phyloP scores from a whole-genome alignment of 305 asterid species.

The Fraxinus ornus region DNA sequence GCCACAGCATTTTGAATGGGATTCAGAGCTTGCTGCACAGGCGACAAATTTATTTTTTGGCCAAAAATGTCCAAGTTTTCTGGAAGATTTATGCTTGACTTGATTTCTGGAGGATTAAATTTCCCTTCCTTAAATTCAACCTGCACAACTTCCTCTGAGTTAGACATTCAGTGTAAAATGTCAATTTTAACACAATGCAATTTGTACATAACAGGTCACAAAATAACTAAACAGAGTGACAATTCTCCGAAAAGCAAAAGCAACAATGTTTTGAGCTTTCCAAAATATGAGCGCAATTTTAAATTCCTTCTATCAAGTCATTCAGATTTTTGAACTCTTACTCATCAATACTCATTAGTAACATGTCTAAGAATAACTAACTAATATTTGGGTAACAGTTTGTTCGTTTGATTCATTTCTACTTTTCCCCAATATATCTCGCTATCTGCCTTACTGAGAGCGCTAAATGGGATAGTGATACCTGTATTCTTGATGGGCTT shows the following conservation, averaged over 20 bases:
- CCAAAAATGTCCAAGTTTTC: slow-evolving; percentile 65
- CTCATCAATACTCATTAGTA: neutral
- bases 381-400: neutral
- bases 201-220: neutral
- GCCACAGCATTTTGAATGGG: slow-evolving; percentile 69
- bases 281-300: neutral
- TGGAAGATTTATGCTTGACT: slow-evolving; percentile 79
- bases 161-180: neutral
- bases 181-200: neutral
- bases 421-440: neutral
- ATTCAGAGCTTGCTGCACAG: slow-evolving; percentile 60
- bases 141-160: slow-evolving; percentile 32
- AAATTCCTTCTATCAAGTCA: neutral
- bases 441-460: neutral
- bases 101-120: slow-evolving; percentile 82
- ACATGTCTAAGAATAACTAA: neutral
- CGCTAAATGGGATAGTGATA: slow-evolving; percentile 12
- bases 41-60: slow-evolving; percentile 66
- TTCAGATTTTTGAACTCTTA: neutral
- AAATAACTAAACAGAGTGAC: neutral
- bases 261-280: neutral
- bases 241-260: neutral
- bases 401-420: neutral
- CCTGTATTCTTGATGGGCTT: slow-evolving; percentile 90
- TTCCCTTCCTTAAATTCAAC: slow-evolving; percentile 88